A percentile compares a stretch with the other conserved stretches of the same genome.
Conservation (phyloP, 1,284 basidiomycete genomes). For the Puccinia triticina region DNA sequence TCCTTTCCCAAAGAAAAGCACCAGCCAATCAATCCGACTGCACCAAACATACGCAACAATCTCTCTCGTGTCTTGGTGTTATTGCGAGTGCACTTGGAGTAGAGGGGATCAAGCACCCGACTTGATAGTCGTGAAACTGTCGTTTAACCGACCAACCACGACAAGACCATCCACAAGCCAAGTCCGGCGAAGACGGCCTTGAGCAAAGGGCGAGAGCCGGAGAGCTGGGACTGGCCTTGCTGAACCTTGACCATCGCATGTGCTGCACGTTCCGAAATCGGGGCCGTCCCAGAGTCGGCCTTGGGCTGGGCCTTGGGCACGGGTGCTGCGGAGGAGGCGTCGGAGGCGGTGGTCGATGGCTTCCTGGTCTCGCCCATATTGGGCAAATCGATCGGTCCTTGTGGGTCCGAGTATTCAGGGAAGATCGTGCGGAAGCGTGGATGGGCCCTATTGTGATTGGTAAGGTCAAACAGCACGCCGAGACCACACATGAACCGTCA, state of each 20-base stretch:
- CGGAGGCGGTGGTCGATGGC: not conserved
- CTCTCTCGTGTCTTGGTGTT: not conserved
- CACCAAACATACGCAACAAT: not conserved
- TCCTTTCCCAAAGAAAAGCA: not conserved
- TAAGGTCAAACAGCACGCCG: not conserved
- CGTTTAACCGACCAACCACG: constrained; percentile 35
- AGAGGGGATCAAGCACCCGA: not conserved
- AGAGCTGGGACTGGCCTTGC: constrained; percentile 40
- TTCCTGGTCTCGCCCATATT: constrained; percentile 31
- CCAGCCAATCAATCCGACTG: not conserved
- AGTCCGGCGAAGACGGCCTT: constrained; percentile 33
- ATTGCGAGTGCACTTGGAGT: not conserved
- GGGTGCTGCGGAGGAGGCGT: not conserved
- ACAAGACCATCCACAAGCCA: constrained; percentile 49
- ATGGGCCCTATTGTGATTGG: constrained; percentile 2
- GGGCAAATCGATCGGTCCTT: constrained; percentile 27
- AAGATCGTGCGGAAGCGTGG: constrained; percentile 8
- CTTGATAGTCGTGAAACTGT: not conserved
- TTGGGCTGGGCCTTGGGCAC: not conserved
- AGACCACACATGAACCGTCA: not conserved
- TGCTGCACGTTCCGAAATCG: constrained; percentile 26
- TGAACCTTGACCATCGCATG: constrained; percentile 48
- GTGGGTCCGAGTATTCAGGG: constrained; percentile 23
- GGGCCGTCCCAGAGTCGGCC: not conserved
- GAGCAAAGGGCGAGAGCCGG: constrained; percentile 21